Base-by-base conservation (phyloP, 2,329 filamentous ascomycete species). In the Penicillium sp. region DNA sequence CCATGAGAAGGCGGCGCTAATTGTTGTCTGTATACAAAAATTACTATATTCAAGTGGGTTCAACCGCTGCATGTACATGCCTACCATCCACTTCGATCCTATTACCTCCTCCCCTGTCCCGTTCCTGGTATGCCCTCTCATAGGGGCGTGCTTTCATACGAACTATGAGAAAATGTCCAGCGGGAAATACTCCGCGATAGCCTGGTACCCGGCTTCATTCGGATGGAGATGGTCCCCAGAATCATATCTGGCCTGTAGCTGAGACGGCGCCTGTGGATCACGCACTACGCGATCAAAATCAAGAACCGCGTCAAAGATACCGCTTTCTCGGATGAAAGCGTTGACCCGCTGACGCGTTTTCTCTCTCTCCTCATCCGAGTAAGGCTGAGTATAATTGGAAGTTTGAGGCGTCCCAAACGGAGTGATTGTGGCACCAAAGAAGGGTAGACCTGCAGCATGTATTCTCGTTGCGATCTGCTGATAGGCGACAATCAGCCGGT, bases 141-240 rank as follows among this genome's bases (percentile, higher is more conserved):
- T 13, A 14, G 6, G n/a, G 11, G 28, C 5, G 14, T 31, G 4
- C 28, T 31, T 31, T 6, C 5, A 13, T 16, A 14, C 14, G 2
- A 7, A 31, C 13, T 31, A 35, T 8, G 1, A 3, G 22, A 35
- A 35, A 11, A 20, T 4, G 8, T 22, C 11, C 32, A 35, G 16
- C 9, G 32, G 28, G 28, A 31, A 31, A 14, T 31, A 31, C 47
- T 80, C 72, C 1, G 81, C 82, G 58, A 86, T 68, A 1, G 73
- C 71, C 60, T 80, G 74, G 61, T 83, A 86, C 0, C 81, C 82
- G 2, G 61, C 68, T 0, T 74, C 74, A 60, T 77, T 83, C 0
- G 80, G 79, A 69, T 86, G 83, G 58, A 86, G 61, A 60, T 81
- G 82, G 64, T 86, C 83, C 0, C 83, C 83, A 0, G 76, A 75